These are phyloP conservation scores for Henckelia pumila DNA, from an alignment of 257 asterid species.

Conservation along the genomic window DNA sequence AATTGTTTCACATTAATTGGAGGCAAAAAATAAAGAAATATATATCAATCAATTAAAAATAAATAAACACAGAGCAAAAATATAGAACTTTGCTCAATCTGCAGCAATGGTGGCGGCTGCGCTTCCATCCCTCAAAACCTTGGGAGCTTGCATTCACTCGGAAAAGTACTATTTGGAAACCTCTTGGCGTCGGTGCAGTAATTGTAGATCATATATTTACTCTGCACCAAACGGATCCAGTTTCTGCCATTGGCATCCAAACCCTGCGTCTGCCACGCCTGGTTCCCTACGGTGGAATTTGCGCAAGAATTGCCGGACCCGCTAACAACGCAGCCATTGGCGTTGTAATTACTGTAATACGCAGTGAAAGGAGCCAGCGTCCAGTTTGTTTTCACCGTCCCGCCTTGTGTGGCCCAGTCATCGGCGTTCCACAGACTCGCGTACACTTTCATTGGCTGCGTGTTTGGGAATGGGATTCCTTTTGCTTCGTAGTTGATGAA, in stretches of 20 bases:
- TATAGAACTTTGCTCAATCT: neutral
- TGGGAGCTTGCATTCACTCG: slow-evolving; percentile 42
- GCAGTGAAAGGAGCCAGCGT: slow-evolving; percentile 54
- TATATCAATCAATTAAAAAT: no score
- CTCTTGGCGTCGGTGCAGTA: slow-evolving; percentile 40
- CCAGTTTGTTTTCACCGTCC: slow-evolving; percentile 63
- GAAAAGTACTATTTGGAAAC: slow-evolving; percentile 41
- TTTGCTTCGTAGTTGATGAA: slow-evolving; percentile 41
- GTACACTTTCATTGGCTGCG: slow-evolving; percentile 49
- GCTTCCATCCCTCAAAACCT: slow-evolving; percentile 26
- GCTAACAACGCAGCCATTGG: slow-evolving; percentile 28
- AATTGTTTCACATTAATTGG: neutral
- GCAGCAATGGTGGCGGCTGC: neutral
- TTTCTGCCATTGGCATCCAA: slow-evolving; percentile 42
- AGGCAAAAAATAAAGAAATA: neutral
- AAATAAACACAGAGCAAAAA: neutral
- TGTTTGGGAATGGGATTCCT: slow-evolving; percentile 51
- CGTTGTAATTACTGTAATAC: slow-evolving; percentile 35
- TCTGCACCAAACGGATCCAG: slow-evolving; percentile 39
- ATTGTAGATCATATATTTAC: slow-evolving; percentile 38
- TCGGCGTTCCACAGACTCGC: slow-evolving; percentile 65
- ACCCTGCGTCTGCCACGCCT: slow-evolving; percentile 48
- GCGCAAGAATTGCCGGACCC: slow-evolving; percentile 28
- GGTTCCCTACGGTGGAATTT: slow-evolving; percentile 13
- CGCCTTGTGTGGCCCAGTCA: slow-evolving; percentile 79